Evolutionary conservation across 805 yeast species (phyloP).

Genomic region (Lachancea lanzarotensis): DNA sequence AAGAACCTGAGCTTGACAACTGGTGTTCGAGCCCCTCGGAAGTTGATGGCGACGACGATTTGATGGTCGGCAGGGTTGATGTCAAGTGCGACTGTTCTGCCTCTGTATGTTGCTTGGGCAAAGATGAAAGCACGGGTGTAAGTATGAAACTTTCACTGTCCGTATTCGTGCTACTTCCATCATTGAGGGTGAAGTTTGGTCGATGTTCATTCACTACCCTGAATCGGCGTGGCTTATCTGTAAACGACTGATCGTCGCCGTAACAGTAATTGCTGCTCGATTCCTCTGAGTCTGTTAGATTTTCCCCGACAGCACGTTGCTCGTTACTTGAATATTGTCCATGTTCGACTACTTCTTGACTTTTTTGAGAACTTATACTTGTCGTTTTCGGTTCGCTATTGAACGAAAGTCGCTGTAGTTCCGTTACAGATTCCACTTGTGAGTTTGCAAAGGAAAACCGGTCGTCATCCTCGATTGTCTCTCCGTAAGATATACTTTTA

Average conservation of each 20-base stretch:
- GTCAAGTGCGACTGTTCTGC: background rate
- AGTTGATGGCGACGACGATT: background rate
- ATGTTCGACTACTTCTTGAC: background rate
- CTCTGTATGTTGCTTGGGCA: background rate
- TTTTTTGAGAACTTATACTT: background rate
- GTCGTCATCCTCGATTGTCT: slow-evolving; percentile 7
- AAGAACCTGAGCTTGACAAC: background rate
- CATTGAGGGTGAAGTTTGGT: slow-evolving; percentile 23
- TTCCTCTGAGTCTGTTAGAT: background rate
- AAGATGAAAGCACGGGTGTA: background rate
- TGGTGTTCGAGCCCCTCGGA: background rate
- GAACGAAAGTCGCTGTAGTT: slow-evolving; percentile 16
- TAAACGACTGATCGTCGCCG: slow-evolving; percentile 3
- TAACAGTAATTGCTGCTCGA: background rate
- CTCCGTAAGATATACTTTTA: background rate
- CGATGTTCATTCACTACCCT: slow-evolving; percentile 30
- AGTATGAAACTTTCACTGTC: slow-evolving; percentile 7
- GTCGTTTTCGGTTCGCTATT: slow-evolving; percentile 2
- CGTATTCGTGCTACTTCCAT: slow-evolving; percentile 14
- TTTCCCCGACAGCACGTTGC: background rate
- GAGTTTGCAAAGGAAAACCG: slow-evolving; percentile 19
- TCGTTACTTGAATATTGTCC: slow-evolving; percentile 7
- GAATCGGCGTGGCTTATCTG: slow-evolving; percentile 15
- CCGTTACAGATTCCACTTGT: slow-evolving; percentile 15
- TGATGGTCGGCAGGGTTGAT: background rate